Evolutionary conservation across 805 yeast species (phyloP), one percentile per base, ranked within the genome.

Genomic region (Jamesozyma piceae): DNA sequence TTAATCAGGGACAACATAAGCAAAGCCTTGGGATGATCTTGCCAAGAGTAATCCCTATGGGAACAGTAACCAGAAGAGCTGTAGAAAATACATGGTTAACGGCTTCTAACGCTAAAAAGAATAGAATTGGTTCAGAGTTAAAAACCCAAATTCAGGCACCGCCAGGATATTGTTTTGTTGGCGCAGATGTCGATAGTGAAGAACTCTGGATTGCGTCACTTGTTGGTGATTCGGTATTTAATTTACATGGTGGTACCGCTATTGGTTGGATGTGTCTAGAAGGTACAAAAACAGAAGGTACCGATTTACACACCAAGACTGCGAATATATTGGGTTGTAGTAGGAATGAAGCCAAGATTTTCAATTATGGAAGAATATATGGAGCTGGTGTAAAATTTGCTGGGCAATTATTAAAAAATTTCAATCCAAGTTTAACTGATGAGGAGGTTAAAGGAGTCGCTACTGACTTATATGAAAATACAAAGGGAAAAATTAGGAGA

Each of bases 181-280:
- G 99, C 9, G 99, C 99, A 0, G 99, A 92, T 68, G 99, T 92
- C 8, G 99, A 92, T 62, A 86, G 96, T 31, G 98, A 92, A 58
- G 99, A 92, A 58, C 69, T 92, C 35, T 92, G 99, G 99, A 92
- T 92, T 51, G 98, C 98, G 0, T 83, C 96, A 17, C 66, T 94
- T 20, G 80, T 90, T 27, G 97, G 98, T 3, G 99, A 92, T 59
- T 80, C 97, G 0, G 76, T 81, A 41, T 86, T 90, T 63, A 77
- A 81, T 28, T 67, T 84, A 20, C 99, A 92, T 61, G 99, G 98
- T 5, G 94, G 94, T 13, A 87, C 97, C 0, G 95, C 97, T 0
- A 74, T 94, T 42, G 97, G 97, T 0, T 94, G 98, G 98, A 94
- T 92, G 99, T 89, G 97, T 2, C 70, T 92, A 43, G 99, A 92